These are phyloP conservation scores for Pseudophaeomoniella oleicola DNA, from an alignment of 2,329 filamentous ascomycete genomes.

Conservation along the genomic window DNA sequence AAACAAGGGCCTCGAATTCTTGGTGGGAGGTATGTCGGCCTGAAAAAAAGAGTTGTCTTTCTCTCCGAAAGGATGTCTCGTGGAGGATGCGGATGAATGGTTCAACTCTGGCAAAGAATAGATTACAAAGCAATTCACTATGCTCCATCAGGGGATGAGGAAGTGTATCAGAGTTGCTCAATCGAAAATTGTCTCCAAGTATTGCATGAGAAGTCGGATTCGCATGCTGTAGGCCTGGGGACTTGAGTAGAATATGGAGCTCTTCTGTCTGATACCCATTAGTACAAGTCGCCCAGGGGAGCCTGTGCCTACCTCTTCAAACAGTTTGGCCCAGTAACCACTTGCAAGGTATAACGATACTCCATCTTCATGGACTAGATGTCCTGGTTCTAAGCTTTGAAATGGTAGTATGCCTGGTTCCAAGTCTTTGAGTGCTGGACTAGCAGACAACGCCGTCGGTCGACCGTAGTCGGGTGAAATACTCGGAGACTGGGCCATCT, in stretches of 20 bases:
- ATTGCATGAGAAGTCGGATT: neutral
- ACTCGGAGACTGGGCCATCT: neutral
- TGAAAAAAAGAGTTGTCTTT: neutral
- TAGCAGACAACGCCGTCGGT: neutral
- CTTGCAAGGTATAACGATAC: neutral
- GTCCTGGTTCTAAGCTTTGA: neutral
- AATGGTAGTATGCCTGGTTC: neutral
- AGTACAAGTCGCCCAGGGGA: neutral
- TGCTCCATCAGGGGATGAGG: neutral
- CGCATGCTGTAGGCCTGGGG: neutral
- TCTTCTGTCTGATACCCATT: neutral
- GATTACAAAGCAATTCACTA: neutral
- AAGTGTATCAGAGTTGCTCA: neutral
- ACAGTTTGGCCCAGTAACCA: neutral
- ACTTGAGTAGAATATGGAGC: neutral
- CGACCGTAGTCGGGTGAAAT: neutral
- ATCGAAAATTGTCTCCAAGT: neutral
- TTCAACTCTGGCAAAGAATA: constrained; percentile 1
- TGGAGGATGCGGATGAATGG: constrained; percentile 1
- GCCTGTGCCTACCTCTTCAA: neutral
- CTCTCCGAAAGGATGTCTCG: neutral
- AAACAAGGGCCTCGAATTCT: neutral
- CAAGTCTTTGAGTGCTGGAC: neutral
- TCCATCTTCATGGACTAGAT: neutral
- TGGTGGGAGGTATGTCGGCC: neutral